Evolutionary conservation across 108 stramenopile genomes (phyloP), one percentile per base, ranked within the genome.

Genomic region (Skeletonema costatum): DNA sequence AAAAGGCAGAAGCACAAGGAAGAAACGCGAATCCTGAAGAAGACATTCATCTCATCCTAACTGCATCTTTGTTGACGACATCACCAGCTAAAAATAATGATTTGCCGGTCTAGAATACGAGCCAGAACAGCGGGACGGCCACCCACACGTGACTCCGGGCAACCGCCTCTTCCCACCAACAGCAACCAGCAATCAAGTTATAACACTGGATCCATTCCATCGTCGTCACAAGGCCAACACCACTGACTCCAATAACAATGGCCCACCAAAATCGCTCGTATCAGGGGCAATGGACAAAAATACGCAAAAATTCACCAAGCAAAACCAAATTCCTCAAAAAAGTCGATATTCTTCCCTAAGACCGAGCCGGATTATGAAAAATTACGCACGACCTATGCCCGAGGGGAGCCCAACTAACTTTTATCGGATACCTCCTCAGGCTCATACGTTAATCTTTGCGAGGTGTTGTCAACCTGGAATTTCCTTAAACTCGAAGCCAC

Each of bases 271-370:
- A 51, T 17, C n/a, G 41, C 21, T 16, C 7, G 19, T 10, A 60
- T 32, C 30, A 60, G n/a, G 39, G 65, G 44, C 67, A 36, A 76
- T 56, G 62, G 66, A 30, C 12, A 46, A 13, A 50, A 86, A n/a
- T 72, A 75, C 29, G 60, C 69, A n/a, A 42, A 53, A 74, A 72
- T 66, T 73, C 61, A 51, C 74, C 70, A 77, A 78, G 32, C 77
- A n/a, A 58, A 50, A 53, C 71, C 29, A 58, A 73, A 6, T 32
- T 68, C 35, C 30, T 50, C 35, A 35, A 39, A 65, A 60, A 76
- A 30, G 86, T 96, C 30, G 94, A 96, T 76, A n/a, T 88, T 94
- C 60, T 96, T 93, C 71, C 94, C 92, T 56, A 96, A 96, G 69
- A 87, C 89, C 10, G 90, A 93, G 44, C 44, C 64, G 5, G 94